phyloP scores from a whole-genome alignment of 331 rosid genomes.

The Quercus phellos region DNA sequence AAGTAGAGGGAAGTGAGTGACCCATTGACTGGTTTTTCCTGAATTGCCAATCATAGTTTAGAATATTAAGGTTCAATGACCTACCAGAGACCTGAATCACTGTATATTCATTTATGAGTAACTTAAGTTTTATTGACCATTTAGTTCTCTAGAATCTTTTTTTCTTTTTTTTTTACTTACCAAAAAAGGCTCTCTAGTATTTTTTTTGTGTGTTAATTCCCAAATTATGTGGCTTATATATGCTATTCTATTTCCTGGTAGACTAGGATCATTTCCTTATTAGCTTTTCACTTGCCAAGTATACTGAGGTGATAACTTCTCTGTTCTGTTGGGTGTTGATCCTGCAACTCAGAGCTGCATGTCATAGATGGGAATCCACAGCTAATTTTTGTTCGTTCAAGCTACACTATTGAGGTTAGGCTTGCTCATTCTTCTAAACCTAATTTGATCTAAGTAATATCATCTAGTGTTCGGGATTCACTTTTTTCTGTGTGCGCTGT shows the following conservation, averaged over 20 bases:
- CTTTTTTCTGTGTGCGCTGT: neutral
- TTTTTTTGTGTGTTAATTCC: no score
- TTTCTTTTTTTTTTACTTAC: no score
- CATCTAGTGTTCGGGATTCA: slow-evolving; percentile 14
- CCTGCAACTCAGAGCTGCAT: slow-evolving; percentile 67
- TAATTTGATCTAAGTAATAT: neutral
- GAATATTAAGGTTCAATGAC: neutral
- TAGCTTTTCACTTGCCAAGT: slow-evolving; percentile 11
- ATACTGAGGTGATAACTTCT: slow-evolving; percentile 17
- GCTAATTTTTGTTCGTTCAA: slow-evolving; percentile 81
- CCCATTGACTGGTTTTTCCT: no score
- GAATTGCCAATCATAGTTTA: neutral
- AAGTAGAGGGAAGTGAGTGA: no score
- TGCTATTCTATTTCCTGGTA: slow-evolving; percentile 7
- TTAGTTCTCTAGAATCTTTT: neutral
- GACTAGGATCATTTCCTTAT: neutral
- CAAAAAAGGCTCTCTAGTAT: no score
- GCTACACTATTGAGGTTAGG: slow-evolving; percentile 91
- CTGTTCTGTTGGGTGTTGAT: slow-evolving; percentile 23
- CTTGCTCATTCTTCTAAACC: slow-evolving; percentile 10
- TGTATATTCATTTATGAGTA: neutral
- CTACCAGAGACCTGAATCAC: neutral
- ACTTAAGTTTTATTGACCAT: neutral
- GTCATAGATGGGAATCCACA: slow-evolving; percentile 93
- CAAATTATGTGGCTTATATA: neutral